Percentiles rank a stretch among this genome's conserved stretches.
These are phyloP conservation scores for Echeveria elegans DNA, from an alignment of 164 flowering plant species.

Conservation along the genomic window DNA sequence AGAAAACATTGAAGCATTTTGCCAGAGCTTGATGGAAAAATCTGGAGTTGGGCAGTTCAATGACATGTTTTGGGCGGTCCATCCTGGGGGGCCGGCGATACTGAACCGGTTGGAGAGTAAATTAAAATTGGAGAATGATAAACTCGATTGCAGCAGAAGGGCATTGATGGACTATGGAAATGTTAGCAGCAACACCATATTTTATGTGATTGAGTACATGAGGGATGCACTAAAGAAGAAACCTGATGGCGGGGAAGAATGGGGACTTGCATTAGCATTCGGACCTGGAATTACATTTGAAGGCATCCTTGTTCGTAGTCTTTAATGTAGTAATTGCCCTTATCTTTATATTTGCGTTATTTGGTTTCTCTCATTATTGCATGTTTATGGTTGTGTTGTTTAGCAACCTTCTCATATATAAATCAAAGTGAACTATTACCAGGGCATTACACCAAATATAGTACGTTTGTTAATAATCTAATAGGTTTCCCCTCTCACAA, in stretches of 20 bases:
- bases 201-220: conserved; percentile 89
- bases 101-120: conserved; percentile 74
- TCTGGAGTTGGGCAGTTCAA: conserved; percentile 41
- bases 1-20: conserved; percentile 64
- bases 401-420: too few species aligned
- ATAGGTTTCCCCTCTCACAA: too few species aligned
- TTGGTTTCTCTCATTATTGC: too few species aligned
- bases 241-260: conserved; percentile 27
- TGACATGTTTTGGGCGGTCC: conserved; percentile 88
- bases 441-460: too few species aligned
- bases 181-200: conserved; percentile 88
- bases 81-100: conserved; percentile 90
- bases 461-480: too few species aligned
- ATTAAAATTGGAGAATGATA: conserved; percentile 57
- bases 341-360: neutral
- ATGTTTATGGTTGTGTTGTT: too few species aligned
- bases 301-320: conserved; percentile 74
- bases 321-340: conserved; percentile 7
- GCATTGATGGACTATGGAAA: conserved; percentile 84
- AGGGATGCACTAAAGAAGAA: conserved; percentile 53
- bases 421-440: too few species aligned
- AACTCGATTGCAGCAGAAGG: conserved; percentile 60
- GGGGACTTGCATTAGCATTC: conserved; percentile 89
- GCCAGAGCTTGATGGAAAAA: conserved; percentile 38
- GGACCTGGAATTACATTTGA: conserved; percentile 94